phyloP scores from a whole-genome alignment of 2,329 filamentous ascomycete genomes.

The Botrytis tulipae region DNA sequence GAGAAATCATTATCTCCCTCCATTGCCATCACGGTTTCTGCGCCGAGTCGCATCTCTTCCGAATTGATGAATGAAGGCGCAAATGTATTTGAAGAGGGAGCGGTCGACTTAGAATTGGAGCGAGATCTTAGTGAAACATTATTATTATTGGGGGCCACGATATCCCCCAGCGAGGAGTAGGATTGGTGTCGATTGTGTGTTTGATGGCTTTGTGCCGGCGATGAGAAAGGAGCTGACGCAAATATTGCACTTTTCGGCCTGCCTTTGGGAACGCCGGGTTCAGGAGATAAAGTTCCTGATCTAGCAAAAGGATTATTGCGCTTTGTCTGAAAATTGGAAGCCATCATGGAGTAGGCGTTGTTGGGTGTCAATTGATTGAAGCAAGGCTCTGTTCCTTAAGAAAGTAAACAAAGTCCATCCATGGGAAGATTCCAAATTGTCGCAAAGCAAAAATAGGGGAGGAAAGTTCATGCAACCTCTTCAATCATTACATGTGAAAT shows the following conservation, averaged over 20 bases:
- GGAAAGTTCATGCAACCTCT: not conserved
- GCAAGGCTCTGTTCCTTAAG: slow-evolving; percentile 6
- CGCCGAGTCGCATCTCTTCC: slow-evolving; percentile 64
- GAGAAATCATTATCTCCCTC: slow-evolving; percentile 99
- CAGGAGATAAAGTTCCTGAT: slow-evolving; percentile 65
- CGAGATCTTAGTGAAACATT: slow-evolving; percentile 41
- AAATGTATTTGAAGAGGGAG: slow-evolving; percentile 75
- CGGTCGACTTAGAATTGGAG: slow-evolving; percentile 64
- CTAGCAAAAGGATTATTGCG: slow-evolving; percentile 79
- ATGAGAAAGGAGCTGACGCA: slow-evolving; percentile 38
- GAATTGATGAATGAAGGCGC: slow-evolving; percentile 94
- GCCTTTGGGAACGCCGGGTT: slow-evolving; percentile 48
- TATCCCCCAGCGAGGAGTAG: slow-evolving; percentile 50
- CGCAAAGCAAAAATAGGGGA: not conserved
- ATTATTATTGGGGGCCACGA: slow-evolving; percentile 35
- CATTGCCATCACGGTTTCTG: slow-evolving; percentile 65
- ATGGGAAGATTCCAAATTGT: slow-evolving; percentile 3
- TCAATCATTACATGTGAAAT: slow-evolving; percentile 1
- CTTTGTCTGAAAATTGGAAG: slow-evolving; percentile 64
- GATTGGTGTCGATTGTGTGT: slow-evolving; percentile 62
- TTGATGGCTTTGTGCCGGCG: slow-evolving; percentile 50
- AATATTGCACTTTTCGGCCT: slow-evolving; percentile 77
- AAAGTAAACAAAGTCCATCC: slow-evolving; percentile 20
- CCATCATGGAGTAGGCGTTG: slow-evolving; percentile 43
- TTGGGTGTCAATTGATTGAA: slow-evolving; percentile 23